Base-by-base conservation (phyloP, 2,329 filamentous ascomycete genomes). In the Aurifilum marmelostoma region DNA sequence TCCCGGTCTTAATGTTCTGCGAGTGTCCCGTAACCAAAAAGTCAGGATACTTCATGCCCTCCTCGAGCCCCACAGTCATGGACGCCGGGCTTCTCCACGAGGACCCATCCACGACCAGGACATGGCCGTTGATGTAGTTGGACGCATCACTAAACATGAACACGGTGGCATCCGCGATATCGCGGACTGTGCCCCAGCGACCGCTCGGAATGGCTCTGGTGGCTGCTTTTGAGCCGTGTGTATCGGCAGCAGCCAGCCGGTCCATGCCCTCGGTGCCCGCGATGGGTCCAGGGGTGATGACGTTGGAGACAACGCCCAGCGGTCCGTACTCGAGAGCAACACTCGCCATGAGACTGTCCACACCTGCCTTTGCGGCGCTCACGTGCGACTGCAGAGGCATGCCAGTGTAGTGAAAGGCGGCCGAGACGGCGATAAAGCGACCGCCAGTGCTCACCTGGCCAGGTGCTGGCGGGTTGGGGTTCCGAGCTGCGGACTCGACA, bases 141-240 rank as follows among this genome's bases (percentile, higher is more conserved):
- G 91, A 95, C 0, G 93, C 89, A 60, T 97, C 92, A 60, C 91
- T 92, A 77, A 97, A 96, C 67, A 98, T 79, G 75, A 90, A 99
- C 0, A 98, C 88, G 0, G 95, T 97, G 1, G 95, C 92, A 79
- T 99, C 95, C 0, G 94, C 92, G 75, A 99, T 94, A 76, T 99
- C 95, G 73, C 91, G 91, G 34, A 97, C 88, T 0, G 87, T 87
- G 8, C 95, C 96, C 79, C 89, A 89, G 68, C 94, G 85, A 1
- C 93, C 93, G 2, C 90, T 81, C 0, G 96, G 96, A 50, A 97
- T 86, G 11, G 78, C 76, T 72, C 80, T 82, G 5, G 75, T 76
- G 63, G 79, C 76, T 50, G 78, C 73, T 32, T 77, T 74, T 59
- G 73, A 67, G 65, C 80, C 77, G 63, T 80, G 77, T 9, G 77